Conservation (phyloP, 257 asterid species). For the Apocynum venetum region DNA sequence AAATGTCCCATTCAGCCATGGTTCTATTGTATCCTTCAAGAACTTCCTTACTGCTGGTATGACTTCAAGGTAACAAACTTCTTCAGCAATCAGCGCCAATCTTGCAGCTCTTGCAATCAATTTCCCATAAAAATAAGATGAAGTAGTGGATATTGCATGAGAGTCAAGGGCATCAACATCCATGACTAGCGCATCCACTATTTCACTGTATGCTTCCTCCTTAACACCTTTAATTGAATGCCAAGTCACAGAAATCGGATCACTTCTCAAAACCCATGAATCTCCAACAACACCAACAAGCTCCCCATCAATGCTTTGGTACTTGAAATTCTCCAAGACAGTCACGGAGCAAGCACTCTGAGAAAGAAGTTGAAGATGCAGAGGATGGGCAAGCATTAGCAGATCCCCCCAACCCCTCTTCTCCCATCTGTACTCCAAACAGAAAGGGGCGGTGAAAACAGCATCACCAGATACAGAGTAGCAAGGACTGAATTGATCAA, state of each 20-base stretch:
- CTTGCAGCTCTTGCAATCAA: constrained; percentile 96
- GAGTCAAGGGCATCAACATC: constrained; percentile 64
- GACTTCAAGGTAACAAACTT: constrained; percentile 57
- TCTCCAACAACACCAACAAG: constrained; percentile 90
- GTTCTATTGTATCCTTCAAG: constrained; percentile 84
- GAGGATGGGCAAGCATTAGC: constrained; percentile 95
- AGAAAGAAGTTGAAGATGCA: constrained; percentile 66
- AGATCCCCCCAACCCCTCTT: constrained; percentile 85
- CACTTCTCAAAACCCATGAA: constrained; percentile 74
- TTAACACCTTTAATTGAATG: constrained; percentile 70
- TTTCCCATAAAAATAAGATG: constrained; percentile 81
- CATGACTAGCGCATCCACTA: constrained; percentile 48
- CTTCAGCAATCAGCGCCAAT: constrained; percentile 87
- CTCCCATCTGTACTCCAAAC: constrained; percentile 79
- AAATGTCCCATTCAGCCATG: constrained; percentile 87
- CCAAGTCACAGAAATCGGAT: constrained; percentile 82
- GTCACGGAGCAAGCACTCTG: constrained; percentile 37
- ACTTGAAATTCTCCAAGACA: constrained; percentile 63
- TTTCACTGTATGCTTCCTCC: constrained; percentile 50
- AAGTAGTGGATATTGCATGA: constrained; percentile 44
- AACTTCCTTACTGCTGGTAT: constrained; percentile 58
- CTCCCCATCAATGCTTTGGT: constrained; percentile 75
- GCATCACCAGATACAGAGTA: constrained; percentile 74
- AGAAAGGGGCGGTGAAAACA: constrained; percentile 52
- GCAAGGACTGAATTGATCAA: constrained; percentile 71